phyloP scores from a whole-genome alignment of 768 basidiomycete species.

The Cystofilobasidium capitatum region DNA sequence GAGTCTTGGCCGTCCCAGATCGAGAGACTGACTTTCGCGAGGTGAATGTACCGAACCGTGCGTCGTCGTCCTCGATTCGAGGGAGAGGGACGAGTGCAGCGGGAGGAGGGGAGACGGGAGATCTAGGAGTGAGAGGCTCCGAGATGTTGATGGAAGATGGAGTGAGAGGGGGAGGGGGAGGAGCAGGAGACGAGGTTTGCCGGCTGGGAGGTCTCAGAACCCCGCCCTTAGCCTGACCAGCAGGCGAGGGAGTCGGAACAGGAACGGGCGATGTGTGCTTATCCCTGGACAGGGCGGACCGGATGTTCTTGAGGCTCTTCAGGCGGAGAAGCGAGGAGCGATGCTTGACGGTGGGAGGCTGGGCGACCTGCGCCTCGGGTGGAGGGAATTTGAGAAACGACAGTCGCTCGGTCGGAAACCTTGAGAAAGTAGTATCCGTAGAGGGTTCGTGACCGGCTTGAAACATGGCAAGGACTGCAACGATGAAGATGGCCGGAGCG shows the following conservation, averaged over 20 bases:
- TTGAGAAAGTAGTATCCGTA: neutral
- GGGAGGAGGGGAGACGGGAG: neutral
- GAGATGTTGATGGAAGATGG: neutral
- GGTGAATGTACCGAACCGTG: neutral
- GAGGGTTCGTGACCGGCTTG: slow-evolving; percentile 7
- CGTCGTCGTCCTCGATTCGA: neutral
- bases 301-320: slow-evolving; percentile 7
- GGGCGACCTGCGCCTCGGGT: neutral
- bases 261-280: neutral
- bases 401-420: slow-evolving; percentile 6
- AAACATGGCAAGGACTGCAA: slow-evolving; percentile 11
- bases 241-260: slow-evolving; percentile 1
- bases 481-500: neutral
- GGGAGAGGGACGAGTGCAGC: neutral
- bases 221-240: no score
- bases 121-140: neutral
- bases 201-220: neutral
- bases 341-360: neutral
- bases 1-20: neutral
- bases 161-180: neutral
- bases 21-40: neutral
- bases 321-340: slow-evolving; percentile 1
- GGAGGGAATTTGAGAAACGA: slow-evolving; percentile 23
- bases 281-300: neutral
- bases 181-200: neutral